Percentiles rank a stretch among this genome's conserved stretches.
These are phyloP conservation scores for Chaetomium sp. DNA, from an alignment of 2,329 filamentous ascomycete species.

Conservation along the genomic window DNA sequence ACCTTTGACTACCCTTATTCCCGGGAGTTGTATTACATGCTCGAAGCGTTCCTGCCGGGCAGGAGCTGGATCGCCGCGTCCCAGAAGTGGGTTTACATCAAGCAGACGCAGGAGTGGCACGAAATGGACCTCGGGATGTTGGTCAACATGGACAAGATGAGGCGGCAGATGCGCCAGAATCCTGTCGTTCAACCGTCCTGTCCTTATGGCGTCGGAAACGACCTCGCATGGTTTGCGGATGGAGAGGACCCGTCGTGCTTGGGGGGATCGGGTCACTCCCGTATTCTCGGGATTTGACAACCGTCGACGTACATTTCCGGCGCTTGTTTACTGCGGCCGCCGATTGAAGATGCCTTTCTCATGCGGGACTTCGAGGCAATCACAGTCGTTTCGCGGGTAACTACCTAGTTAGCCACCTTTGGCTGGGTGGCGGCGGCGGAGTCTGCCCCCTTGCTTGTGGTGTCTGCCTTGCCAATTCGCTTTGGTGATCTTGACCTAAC, in stretches of 20 bases:
- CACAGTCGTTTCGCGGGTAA: too few species aligned
- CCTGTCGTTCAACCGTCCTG: not conserved
- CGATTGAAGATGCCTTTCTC: not conserved
- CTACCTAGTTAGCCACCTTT: too few species aligned
- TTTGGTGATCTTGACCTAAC: not conserved
- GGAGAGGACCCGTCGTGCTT: not conserved
- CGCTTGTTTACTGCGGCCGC: not conserved
- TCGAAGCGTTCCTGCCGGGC: constrained; percentile 60
- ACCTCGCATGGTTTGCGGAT: not conserved
- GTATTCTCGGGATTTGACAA: not conserved
- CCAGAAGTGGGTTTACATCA: constrained; percentile 53
- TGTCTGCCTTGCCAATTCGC: constrained; percentile 4
- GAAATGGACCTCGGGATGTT: constrained; percentile 43
- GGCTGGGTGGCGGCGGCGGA: constrained; percentile 10
- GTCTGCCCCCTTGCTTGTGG: not conserved
- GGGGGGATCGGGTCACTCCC: not conserved
- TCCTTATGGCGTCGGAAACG: too few species aligned
- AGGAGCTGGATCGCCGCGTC: constrained; percentile 53
- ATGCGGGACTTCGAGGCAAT: not conserved
- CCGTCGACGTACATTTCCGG: not conserved
- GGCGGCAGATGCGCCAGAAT: not conserved
- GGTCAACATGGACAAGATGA: constrained; percentile 31
- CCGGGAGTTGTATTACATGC: constrained; percentile 61
- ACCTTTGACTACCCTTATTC: constrained; percentile 57
- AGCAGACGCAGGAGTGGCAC: constrained; percentile 42